These are phyloP conservation scores for Candida vartiovaarae DNA, from an alignment of 805 yeast species.

Conservation along the genomic window DNA sequence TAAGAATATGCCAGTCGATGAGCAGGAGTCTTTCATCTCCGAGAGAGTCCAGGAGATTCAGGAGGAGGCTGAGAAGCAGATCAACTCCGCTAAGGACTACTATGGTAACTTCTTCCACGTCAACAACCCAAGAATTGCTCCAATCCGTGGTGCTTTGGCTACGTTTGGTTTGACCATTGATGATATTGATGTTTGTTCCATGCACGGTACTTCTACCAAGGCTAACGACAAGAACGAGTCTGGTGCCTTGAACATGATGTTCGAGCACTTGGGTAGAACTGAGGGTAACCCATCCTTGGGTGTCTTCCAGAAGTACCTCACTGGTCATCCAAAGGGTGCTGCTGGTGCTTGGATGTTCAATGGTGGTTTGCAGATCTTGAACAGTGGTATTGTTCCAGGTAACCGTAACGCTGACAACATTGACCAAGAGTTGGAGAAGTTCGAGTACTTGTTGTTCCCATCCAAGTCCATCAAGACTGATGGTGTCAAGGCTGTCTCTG, in stretches of 20 bases:
- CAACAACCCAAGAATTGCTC: conserved; percentile 90
- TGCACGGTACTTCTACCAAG: conserved; percentile 98
- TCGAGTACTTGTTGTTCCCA: conserved; percentile 87
- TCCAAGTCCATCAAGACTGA: conserved; percentile 90
- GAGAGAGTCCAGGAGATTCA: conserved; percentile 86
- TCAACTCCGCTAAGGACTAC: conserved; percentile 80
- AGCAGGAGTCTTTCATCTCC: conserved; percentile 52
- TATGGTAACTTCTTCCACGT: conserved; percentile 95
- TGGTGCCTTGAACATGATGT: conserved; percentile 84
- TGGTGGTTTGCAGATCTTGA: conserved; percentile 91
- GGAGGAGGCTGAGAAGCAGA: conserved; percentile 79
- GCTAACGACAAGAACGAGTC: conserved; percentile 99
- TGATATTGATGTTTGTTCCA: conserved; percentile 92
- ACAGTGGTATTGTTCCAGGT: conserved; percentile 94
- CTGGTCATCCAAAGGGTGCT: conserved; percentile 99
- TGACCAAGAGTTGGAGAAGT: conserved; percentile 76
- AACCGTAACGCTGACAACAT: conserved; percentile 98
- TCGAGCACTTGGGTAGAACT: conserved; percentile 90
- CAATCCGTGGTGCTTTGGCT: conserved; percentile 94
- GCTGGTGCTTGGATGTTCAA: conserved; percentile 99
- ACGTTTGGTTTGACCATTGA: conserved; percentile 89
- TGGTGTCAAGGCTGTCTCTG: conserved; percentile 94
- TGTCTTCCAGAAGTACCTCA: conserved; percentile 97
- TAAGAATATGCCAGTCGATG: conserved; percentile 39
- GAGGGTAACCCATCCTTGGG: conserved; percentile 97